Evolutionary conservation across 345 rosid species (phyloP), one percentile per base, ranked within the genome.

Genomic region (Melastoma malabathricum): DNA sequence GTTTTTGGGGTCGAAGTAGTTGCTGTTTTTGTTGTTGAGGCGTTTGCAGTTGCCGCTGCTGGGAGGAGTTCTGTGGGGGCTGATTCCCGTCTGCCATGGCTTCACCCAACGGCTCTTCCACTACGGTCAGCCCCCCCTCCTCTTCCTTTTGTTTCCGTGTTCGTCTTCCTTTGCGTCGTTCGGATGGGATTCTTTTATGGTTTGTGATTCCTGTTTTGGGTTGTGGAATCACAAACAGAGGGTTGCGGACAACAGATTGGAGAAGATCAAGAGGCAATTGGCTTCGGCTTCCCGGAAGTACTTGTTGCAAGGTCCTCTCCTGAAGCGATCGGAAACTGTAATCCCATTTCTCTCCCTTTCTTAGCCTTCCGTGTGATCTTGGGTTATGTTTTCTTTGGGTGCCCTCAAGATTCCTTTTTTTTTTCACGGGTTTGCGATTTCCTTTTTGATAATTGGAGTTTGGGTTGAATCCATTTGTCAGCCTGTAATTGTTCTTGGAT

Each of bases 251-350:
- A 82, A 68, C 70, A 84, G 94, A 72, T 79, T 92, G 77, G 99
- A 88, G 66, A 88, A 69, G 89, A 88, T 93, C 78, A 93, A 93
- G 70, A 75, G 99, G 61, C 95, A 93, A 64, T 56, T 93, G 47
- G 92, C 97, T 25, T 79, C 97, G 9, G 95, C 95, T 68, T 88
- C 99, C 45, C 92, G 95, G 47, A 67, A 95, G 53, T 83, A 74
- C 54, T 71, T 88, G 73, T 67, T 93, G 51, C 97, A 93, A 63
- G 99, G 99, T 45, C 99, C 99, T 2, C 95, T 93, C 61, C 89
- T 76, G 58, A 93, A 93, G 79, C 94, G 99, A 69, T 93, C 97
- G 48, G 99, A 93, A 75, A 93, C 99, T 50, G 66, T 56, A 52
- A 48, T 17, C 41, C 51, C 23, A 31, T 39, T 43, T 59, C 22